These are phyloP conservation scores for Hanseniaspora singularis DNA, from an alignment of 805 yeast genomes.

Conservation along the genomic window DNA sequence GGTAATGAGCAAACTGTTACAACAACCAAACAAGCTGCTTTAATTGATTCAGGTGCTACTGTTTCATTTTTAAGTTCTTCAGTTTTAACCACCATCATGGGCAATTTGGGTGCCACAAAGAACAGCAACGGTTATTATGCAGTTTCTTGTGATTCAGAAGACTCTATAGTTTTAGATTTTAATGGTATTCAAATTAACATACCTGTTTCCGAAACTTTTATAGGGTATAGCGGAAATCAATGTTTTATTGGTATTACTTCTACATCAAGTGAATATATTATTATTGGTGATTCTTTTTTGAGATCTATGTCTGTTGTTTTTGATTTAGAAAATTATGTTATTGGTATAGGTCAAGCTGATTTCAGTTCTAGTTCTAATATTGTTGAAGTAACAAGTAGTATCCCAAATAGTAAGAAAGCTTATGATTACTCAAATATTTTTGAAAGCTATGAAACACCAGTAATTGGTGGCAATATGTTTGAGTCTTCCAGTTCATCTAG, in stretches of 20 bases:
- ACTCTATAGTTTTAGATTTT: slow-evolving; percentile 39
- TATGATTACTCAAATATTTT: slow-evolving; percentile 38
- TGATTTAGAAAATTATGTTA: slow-evolving; percentile 45
- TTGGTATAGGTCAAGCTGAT: slow-evolving; percentile 45
- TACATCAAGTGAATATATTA: slow-evolving; percentile 26
- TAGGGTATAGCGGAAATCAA: slow-evolving; percentile 20
- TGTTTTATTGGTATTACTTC: slow-evolving; percentile 38
- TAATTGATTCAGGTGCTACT: slow-evolving; percentile 19
- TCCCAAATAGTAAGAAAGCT: slow-evolving; percentile 43
- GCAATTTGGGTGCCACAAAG: slow-evolving; percentile 34
- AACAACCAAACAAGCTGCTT: slow-evolving; percentile 27
- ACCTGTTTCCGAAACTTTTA: slow-evolving; percentile 32
- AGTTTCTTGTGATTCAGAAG: slow-evolving; percentile 34
- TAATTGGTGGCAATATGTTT: slow-evolving; percentile 25
- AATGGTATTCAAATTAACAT: slow-evolving; percentile 46
- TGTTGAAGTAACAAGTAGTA: slow-evolving; percentile 20
- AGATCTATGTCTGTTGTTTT: slow-evolving; percentile 52
- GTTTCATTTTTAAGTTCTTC: no score
- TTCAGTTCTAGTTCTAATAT: slow-evolving; percentile 18
- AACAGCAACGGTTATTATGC: slow-evolving; percentile 36
- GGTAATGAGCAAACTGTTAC: slow-evolving; percentile 19
- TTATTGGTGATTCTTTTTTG: slow-evolving; percentile 48
- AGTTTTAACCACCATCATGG: background rate
- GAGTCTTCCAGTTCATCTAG: slow-evolving; percentile 14
- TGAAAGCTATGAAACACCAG: slow-evolving; percentile 19